Percentiles rank a stretch among this genome's conserved stretches.
These are phyloP conservation scores for Exophiala spinifera DNA, from an alignment of 2,329 filamentous ascomycete species.

Conservation along the genomic window DNA sequence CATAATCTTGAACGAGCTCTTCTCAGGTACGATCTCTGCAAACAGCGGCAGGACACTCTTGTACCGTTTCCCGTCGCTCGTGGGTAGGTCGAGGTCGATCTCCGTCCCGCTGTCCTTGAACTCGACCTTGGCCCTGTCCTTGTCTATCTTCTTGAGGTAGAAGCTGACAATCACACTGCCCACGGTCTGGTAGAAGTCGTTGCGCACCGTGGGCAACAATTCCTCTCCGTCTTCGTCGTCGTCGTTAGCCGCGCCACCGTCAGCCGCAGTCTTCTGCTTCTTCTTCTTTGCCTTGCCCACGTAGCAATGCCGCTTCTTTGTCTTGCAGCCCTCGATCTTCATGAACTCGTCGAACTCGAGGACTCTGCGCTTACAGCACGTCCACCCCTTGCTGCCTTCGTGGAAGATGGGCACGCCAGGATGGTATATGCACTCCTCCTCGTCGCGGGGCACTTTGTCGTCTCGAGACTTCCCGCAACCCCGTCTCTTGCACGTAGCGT, in stretches of 20 bases:
- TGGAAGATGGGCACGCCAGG: constrained; percentile 92
- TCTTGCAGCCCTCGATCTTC: constrained; percentile 88
- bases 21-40: constrained; percentile 69
- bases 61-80: constrained; percentile 81
- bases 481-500: constrained; percentile 72
- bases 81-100: constrained; percentile 78
- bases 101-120: constrained; percentile 54
- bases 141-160: constrained; percentile 96
- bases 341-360: constrained; percentile 98
- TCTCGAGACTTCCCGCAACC: constrained; percentile 58
- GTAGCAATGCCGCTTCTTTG: constrained; percentile 78
- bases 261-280: constrained; percentile 66
- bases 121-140: constrained; percentile 67
- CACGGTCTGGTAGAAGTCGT: constrained; percentile 93
- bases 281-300: constrained; percentile 66
- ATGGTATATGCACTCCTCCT: constrained; percentile 81
- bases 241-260: constrained; percentile 35
- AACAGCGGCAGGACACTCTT: constrained; percentile 71
- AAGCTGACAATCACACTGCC: constrained; percentile 82
- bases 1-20: constrained; percentile 75
- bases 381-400: constrained; percentile 96
- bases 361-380: constrained; percentile 91
- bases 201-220: constrained; percentile 44
- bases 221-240: constrained; percentile 9
- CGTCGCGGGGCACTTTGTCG: constrained; percentile 56